A percentile compares a stretch with the other conserved stretches of the same genome.
Evolutionary conservation across 2,329 filamentous ascomycete genomes (phyloP).

Genomic region (Claviceps quebecensis): DNA sequence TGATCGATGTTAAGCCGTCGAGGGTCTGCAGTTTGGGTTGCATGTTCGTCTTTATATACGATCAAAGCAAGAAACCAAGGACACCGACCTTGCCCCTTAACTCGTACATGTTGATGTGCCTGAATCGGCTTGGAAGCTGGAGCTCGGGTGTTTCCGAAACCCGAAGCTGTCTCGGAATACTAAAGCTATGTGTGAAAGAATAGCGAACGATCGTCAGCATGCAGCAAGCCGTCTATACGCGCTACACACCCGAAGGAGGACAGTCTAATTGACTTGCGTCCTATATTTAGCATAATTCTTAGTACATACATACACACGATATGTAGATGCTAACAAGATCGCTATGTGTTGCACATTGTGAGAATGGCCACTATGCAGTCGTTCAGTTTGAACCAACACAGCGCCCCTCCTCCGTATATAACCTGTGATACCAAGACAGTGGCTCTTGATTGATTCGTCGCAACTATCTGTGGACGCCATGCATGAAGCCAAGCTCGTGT

Average conservation of each 20-base stretch:
- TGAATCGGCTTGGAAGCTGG: neutral
- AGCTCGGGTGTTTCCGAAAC: neutral
- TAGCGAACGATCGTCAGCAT: neutral
- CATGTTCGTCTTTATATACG: neutral
- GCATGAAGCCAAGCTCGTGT: neutral
- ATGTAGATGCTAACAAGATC: too few relatives aligned
- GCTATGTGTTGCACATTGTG: neutral
- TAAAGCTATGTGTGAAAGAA: neutral
- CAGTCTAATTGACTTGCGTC: neutral
- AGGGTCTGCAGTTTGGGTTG: neutral
- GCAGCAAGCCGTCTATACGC: neutral
- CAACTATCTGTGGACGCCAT: neutral
- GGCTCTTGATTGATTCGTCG: neutral
- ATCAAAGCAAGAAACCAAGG: neutral
- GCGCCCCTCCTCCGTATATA: too few relatives aligned
- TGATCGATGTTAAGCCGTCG: too few relatives aligned
- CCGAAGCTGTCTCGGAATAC: neutral
- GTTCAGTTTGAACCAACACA: too few relatives aligned
- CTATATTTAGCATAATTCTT: neutral
- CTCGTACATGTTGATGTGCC: neutral
- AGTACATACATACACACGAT: neutral
- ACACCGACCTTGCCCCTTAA: too few relatives aligned
- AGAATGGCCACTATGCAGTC: too few relatives aligned
- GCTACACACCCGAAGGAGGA: neutral
- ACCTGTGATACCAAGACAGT: neutral